These are phyloP conservation scores for Nakazawaea pomicola DNA, from an alignment of 805 yeast genomes.

Conservation along the genomic window DNA sequence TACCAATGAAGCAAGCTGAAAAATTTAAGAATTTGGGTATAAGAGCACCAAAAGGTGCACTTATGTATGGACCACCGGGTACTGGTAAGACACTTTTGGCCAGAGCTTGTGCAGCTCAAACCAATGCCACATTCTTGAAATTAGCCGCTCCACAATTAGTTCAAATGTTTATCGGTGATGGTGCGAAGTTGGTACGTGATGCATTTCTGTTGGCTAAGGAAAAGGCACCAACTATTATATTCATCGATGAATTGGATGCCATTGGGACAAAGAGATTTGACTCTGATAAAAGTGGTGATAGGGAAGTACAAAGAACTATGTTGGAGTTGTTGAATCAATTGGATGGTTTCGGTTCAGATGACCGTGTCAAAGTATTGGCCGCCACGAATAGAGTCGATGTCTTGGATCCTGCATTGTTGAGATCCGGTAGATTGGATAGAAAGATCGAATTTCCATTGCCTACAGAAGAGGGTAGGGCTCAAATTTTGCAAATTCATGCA, in stretches of 20 bases:
- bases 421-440: constrained; percentile 97
- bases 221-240: constrained; percentile 96
- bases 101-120: constrained; percentile 98
- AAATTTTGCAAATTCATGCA: constrained; percentile 94
- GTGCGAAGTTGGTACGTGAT: constrained; percentile 95
- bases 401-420: constrained; percentile 93
- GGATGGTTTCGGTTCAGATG: constrained; percentile 98
- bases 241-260: constrained; percentile 97
- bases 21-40: constrained; percentile 92
- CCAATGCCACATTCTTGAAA: constrained; percentile 94
- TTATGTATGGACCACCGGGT: constrained; percentile 99
- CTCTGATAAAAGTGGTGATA: constrained; percentile 94
- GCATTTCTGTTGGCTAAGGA: constrained; percentile 97
- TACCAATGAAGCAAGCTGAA: constrained; percentile 98
- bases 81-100: constrained; percentile 97
- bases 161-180: constrained; percentile 98
- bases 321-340: constrained; percentile 93
- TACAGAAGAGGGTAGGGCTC: constrained; percentile 95
- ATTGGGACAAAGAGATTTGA: constrained; percentile 98
- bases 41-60: constrained; percentile 96
- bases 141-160: constrained; percentile 97
- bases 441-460: constrained; percentile 98
- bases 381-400: constrained; percentile 99
- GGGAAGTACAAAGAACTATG: constrained; percentile 99
- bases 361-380: constrained; percentile 93